Percentiles rank a stretch among this genome's conserved stretches.
phyloP scores from a whole-genome alignment of 805 yeast species.

The Maudiozyma barnettii region DNA sequence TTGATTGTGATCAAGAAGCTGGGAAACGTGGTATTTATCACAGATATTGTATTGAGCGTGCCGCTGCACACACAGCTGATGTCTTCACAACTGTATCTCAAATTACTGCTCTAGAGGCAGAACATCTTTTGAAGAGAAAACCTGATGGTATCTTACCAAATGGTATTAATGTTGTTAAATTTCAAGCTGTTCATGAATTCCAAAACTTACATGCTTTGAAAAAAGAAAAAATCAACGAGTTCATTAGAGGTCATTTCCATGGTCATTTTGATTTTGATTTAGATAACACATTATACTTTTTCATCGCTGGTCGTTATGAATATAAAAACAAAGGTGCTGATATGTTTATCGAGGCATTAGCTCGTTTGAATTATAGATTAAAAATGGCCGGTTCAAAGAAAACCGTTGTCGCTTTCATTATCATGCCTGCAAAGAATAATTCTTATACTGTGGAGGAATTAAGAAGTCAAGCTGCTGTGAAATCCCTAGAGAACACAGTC shows the following conservation, averaged over 20 bases:
- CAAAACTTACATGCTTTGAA: conserved; percentile 89
- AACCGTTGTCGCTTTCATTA: conserved; percentile 93
- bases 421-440: conserved; percentile 93
- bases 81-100: conserved; percentile 96
- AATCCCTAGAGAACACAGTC: conserved; percentile 81
- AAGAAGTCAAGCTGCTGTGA: conserved; percentile 91
- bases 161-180: conserved; percentile 90
- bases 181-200: conserved; percentile 95
- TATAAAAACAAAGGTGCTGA: conserved; percentile 95
- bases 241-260: conserved; percentile 93
- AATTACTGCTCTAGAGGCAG: conserved; percentile 91
- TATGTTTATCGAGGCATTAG: conserved; percentile 85
- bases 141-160: conserved; percentile 98
- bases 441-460: conserved; percentile 94
- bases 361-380: conserved; percentile 80
- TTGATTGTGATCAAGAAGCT: conserved; percentile 96
- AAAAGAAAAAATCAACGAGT: conserved; percentile 88
- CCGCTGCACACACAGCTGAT: conserved; percentile 95
- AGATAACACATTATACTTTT: conserved; percentile 87
- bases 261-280: conserved; percentile 93
- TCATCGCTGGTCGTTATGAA: conserved; percentile 96
- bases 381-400: conserved; percentile 74
- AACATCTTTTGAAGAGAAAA: conserved; percentile 84
- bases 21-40: conserved; percentile 97
- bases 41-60: conserved; percentile 91